A percentile compares a stretch with the other conserved stretches of the same genome.
phyloP scores from a whole-genome alignment of 768 basidiomycete genomes.

The Pleurotus tuber-regium region DNA sequence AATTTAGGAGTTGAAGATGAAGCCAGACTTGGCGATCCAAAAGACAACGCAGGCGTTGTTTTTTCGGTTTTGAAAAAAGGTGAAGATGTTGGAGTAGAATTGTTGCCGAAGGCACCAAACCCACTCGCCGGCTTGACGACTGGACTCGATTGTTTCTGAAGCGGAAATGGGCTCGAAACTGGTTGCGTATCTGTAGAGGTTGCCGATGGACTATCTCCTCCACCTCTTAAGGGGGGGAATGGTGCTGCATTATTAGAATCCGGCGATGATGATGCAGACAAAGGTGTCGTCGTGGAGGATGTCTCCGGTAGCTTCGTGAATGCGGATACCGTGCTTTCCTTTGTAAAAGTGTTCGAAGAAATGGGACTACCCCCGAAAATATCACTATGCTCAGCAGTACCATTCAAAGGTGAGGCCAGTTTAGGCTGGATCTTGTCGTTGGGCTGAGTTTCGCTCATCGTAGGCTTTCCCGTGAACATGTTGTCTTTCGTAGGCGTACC shows the following conservation, averaged over 20 bases:
- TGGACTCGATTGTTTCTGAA: slow-evolving; percentile 14
- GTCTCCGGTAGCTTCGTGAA: not conserved
- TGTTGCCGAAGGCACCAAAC: slow-evolving; percentile 48
- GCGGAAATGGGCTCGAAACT: not conserved
- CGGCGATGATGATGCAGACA: not conserved
- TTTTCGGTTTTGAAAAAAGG: slow-evolving; percentile 50
- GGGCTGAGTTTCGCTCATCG: too few species aligned
- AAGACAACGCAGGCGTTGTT: slow-evolving; percentile 34
- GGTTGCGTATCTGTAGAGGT: not conserved
- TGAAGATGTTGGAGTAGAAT: slow-evolving; percentile 37
- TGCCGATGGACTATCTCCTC: not conserved
- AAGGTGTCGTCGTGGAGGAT: not conserved
- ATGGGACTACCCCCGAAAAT: not conserved
- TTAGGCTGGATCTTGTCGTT: too few species aligned
- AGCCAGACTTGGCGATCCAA: slow-evolving; percentile 20
- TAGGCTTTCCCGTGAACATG: not conserved
- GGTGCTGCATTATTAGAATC: not conserved
- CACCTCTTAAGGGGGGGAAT: not conserved
- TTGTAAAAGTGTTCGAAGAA: not conserved
- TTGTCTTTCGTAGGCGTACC: not conserved
- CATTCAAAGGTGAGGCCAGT: too few species aligned
- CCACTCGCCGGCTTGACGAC: slow-evolving; percentile 37
- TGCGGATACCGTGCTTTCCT: not conserved
- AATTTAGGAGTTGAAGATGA: slow-evolving; percentile 19
- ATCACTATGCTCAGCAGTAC: too few species aligned